Evolutionary conservation across 768 basidiomycete species (phyloP).

Genomic region (Amanita inopinata): DNA sequence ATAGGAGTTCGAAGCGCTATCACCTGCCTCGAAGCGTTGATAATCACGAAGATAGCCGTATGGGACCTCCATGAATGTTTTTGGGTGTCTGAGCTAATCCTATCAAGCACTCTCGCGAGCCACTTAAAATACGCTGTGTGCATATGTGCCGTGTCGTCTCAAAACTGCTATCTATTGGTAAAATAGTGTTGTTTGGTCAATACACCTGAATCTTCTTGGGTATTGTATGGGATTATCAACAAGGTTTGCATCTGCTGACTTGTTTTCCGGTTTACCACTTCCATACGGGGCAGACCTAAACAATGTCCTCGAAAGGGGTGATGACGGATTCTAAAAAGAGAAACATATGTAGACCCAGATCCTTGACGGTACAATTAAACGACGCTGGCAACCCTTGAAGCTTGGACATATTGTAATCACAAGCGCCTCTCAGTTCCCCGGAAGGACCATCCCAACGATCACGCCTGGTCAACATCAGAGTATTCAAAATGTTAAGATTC

Average conservation of each 20-base stretch:
- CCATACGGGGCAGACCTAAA: not conserved
- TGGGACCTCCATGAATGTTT: constrained; percentile 12
- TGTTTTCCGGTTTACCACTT: constrained; percentile 3
- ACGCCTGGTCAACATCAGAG: not conserved
- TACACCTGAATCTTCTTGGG: constrained; percentile 9
- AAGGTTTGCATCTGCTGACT: constrained; percentile 3
- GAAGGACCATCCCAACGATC: not conserved
- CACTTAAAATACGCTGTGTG: constrained; percentile 9
- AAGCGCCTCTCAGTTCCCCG: not conserved
- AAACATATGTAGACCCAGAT: not conserved
- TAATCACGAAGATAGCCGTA: constrained; percentile 26
- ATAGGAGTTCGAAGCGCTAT: constrained; percentile 51
- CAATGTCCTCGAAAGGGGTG: not conserved
- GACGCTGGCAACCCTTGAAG: not conserved
- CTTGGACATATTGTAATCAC: not conserved
- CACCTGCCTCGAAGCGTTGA: constrained; percentile 35
- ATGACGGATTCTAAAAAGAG: not conserved
- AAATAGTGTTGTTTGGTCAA: constrained; percentile 13
- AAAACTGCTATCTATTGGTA: constrained; percentile 16
- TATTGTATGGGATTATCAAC: constrained; percentile 7
- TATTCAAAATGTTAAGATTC: not conserved
- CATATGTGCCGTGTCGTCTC: constrained; percentile 15
- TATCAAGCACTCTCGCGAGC: constrained; percentile 10
- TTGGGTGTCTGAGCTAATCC: constrained; percentile 12
- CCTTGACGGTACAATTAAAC: not conserved